Evolutionary conservation across 768 basidiomycete genomes (phyloP), one percentile per base, ranked within the genome.

Genomic region (Lactarius pseudohatsudake): DNA sequence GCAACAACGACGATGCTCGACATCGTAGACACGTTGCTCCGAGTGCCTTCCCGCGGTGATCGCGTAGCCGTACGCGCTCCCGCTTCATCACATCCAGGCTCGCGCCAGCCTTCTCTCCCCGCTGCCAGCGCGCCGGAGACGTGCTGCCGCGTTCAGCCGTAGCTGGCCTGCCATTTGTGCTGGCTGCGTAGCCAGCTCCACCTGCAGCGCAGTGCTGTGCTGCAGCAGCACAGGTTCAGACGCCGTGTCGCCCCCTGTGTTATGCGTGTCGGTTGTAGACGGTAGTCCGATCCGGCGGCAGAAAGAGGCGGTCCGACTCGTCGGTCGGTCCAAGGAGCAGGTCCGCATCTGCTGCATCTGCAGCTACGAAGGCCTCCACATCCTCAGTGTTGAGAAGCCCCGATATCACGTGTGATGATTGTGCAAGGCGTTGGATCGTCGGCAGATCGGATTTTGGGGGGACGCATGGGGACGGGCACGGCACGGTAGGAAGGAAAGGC

Each of bases 11-110:
- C 80, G 4, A 96, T 75, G 59, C 82, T 76, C 4, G 79, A 76
- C 3, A 86, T 56, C 9, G 80, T 80, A 84, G 74, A 75, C 85
- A 86, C 2, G 84, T 86, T 60, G 83, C 85, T 1, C 84, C 79
- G 70, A 80, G 77, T 43, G 80, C 79, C 76, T 81, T 84, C 30
- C 26, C 26, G 26, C 26, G 26, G 26, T 26, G 26, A 26, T 26
- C 26, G 26, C 26, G 26, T 1, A 26, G 26, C 26, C 26, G 26
- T 26, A 26, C 26, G 26, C 26, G 26, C 26, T 26, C 26, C 26
- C 26, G 26, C 26, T 26, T 26, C 26, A 26, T 26, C 26, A 26
- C 26, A 26, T 26, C 26, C 26, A 26, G 26, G 26, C 1, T 26
- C 26, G 26, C 26, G 26, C 26, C 26, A 26, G 26, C 26, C 26